Conservation (phyloP, 2,329 filamentous ascomycete genomes). For the Aciculosporium take region DNA sequence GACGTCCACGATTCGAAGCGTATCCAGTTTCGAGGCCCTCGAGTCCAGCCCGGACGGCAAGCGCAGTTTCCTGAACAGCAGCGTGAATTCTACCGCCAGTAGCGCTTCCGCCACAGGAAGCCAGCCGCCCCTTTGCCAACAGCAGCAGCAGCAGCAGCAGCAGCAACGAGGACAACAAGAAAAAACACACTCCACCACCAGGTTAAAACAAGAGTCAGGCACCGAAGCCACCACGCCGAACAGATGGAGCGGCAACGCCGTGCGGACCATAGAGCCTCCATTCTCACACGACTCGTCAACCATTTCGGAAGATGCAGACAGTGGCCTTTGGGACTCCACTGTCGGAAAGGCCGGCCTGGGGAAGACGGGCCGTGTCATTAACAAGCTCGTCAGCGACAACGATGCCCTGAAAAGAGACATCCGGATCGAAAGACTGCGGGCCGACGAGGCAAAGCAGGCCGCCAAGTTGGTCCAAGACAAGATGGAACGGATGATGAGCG, state of each 20-base stretch:
- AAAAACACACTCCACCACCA: slow-evolving; percentile 20
- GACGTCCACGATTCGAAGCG: slow-evolving; percentile 39
- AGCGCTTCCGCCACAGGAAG: slow-evolving; percentile 27
- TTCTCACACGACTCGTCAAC: slow-evolving; percentile 14
- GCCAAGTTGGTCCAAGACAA: slow-evolving; percentile 55
- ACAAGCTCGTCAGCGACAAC: slow-evolving; percentile 67
- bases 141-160: not conserved
- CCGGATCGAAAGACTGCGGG: slow-evolving; percentile 47
- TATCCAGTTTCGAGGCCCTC: slow-evolving; percentile 39
- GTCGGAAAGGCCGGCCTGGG: slow-evolving; percentile 56
- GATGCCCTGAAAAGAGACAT: slow-evolving; percentile 63
- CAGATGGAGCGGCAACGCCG: slow-evolving; percentile 18
- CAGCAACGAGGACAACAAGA: slow-evolving; percentile 10
- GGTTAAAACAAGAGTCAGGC: slow-evolving; percentile 21
- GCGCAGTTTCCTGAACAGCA: slow-evolving; percentile 41
- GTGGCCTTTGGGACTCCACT: slow-evolving; percentile 46
- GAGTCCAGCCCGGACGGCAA: slow-evolving; percentile 31
- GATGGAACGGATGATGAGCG: slow-evolving; percentile 51
- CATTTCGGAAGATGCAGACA: slow-evolving; percentile 20
- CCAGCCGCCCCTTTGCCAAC: slow-evolving; percentile 9
- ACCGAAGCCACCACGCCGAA: slow-evolving; percentile 13
- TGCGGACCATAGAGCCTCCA: slow-evolving; percentile 18
- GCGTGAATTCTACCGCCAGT: slow-evolving; percentile 39
- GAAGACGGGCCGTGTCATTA: slow-evolving; percentile 67
- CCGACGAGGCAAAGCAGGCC: slow-evolving; percentile 57